Evolutionary conservation across 805 yeast genomes (phyloP), one percentile per base, ranked within the genome.

Genomic region (Maudiozyma barnettii): DNA sequence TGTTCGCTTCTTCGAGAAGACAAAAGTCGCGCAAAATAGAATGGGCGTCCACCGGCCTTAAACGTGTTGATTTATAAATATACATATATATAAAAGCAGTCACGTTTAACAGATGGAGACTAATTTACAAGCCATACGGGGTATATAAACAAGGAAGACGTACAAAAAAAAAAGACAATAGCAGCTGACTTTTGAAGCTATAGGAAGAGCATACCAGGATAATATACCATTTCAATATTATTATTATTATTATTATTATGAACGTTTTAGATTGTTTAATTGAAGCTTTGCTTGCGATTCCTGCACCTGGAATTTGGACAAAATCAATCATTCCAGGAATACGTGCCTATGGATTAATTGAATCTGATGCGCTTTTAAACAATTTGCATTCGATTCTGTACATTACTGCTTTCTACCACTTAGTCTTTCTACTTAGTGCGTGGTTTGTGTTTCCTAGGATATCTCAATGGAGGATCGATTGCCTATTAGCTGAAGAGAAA

Each of bases 321-420:
- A 41, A 45, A 8, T 21, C 39, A 13, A 49, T 57, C 30, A 38
- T 56, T 8, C 60, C 62, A 16, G 50, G 39, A 35, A 39, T 60
- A 42, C 13, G 41, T 8, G 22, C 47, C 4, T 30, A 51, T 19
- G 49, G 49, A 16, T 21, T 54, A 20, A 45, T 63, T 20, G 26
- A 46, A 12, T 60, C 67, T 20, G 39, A 50, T 16, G 45, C 55
- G 13, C 53, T 63, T 19, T 49, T 58, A 21, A 44, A 52, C 12
- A 57, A 63, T 38, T 35, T 63, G 7, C 68, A 65, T 47, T 54
- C 67, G 1, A 52, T 63, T 13, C 5, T 64, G 1, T 61, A 55
- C 48, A 56, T 63, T 21, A 59, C 64, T 10, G 20, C 56, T 13
- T 62, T 59, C 22, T 65, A 65, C 51, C 68, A 65, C 26, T 35